Conservation (phyloP, 129 eudicot species). For the Flaveria ramosissima region DNA sequence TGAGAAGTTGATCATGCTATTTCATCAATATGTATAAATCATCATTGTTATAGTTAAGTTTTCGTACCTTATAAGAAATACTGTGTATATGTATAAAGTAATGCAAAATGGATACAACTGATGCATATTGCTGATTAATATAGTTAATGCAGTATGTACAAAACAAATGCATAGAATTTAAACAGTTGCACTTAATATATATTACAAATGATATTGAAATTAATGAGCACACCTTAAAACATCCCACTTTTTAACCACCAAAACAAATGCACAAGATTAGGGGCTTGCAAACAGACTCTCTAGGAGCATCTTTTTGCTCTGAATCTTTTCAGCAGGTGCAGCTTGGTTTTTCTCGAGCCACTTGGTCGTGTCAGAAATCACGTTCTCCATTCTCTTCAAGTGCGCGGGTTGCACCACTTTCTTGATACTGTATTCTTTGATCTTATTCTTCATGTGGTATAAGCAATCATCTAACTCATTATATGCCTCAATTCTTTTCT, state of each 20-base stretch:
- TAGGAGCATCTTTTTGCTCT: neutral
- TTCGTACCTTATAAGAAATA: too few relatives aligned
- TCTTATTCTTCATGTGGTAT: slow-evolving; percentile 10
- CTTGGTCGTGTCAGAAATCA: slow-evolving; percentile 9
- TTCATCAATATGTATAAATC: too few relatives aligned
- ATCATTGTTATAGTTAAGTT: too few relatives aligned
- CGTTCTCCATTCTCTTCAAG: slow-evolving; percentile 10
- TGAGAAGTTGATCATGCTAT: too few relatives aligned
- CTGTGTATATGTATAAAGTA: too few relatives aligned
- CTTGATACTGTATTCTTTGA: neutral
- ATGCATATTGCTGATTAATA: too few relatives aligned
- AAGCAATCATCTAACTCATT: slow-evolving; percentile 23
- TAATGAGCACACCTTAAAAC: neutral
- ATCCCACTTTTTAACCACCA: neutral
- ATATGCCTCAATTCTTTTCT: neutral
- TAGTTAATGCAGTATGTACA: too few relatives aligned
- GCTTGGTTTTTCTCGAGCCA: slow-evolving; percentile 19
- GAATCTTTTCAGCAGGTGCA: slow-evolving; percentile 17
- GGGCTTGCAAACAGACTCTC: neutral
- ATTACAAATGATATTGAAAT: neutral
- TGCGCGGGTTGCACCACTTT: neutral
- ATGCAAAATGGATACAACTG: too few relatives aligned
- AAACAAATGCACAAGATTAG: neutral
- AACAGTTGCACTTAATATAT: too few relatives aligned
- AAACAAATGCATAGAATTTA: neutral